phyloP scores from a whole-genome alignment of 352 stramenopile genomes.

The Aphanomyces euteiches region DNA sequence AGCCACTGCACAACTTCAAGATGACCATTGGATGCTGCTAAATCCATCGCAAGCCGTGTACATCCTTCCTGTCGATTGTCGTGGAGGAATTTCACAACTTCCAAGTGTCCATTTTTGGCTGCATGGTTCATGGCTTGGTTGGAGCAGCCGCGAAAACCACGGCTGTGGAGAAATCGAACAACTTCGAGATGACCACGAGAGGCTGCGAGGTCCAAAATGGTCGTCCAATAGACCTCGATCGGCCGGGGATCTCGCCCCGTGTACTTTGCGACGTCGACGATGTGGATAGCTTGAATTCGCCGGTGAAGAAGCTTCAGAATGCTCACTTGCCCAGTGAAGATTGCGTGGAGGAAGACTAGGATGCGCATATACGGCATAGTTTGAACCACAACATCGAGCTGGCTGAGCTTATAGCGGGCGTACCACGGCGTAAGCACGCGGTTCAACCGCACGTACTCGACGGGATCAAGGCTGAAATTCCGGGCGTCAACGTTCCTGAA shows the following conservation, averaged over 20 bases:
- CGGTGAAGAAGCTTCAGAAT: not conserved
- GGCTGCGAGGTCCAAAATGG: not conserved
- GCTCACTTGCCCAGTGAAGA: not conserved
- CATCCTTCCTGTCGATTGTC: not conserved
- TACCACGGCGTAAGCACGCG: no score
- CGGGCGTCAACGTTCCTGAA: no score
- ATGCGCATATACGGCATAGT: not conserved
- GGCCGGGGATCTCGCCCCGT: not conserved
- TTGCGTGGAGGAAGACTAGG: not conserved
- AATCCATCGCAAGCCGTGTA: not conserved
- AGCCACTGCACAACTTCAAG: not conserved
- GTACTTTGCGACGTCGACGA: not conserved
- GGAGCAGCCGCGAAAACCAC: not conserved
- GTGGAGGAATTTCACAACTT: not conserved
- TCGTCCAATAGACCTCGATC: not conserved
- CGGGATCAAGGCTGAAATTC: no score
- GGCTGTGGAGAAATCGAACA: not conserved
- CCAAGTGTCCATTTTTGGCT: not conserved
- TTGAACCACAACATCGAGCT: not conserved
- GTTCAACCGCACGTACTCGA: no score
- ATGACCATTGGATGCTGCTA: not conserved
- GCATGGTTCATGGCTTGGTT: conserved; percentile 9
- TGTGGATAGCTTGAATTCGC: not conserved
- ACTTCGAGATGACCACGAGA: not conserved
- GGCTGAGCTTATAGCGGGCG: no score